Evolutionary conservation across 257 asterid genomes (phyloP).

Genomic region (Striga asiatica): DNA sequence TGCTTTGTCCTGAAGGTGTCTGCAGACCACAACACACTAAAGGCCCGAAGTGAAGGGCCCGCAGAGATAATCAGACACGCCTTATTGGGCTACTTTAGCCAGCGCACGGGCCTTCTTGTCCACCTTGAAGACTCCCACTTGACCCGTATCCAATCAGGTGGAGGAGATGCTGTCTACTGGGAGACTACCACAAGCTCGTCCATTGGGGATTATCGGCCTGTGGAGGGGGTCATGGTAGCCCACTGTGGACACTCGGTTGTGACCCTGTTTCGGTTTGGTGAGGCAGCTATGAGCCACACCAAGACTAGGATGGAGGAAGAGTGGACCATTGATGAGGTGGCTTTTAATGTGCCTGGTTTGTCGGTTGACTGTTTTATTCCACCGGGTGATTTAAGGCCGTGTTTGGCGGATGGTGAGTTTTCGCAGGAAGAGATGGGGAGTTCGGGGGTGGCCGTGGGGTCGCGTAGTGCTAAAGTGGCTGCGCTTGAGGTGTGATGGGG

Average conservation of each 20-base stretch:
- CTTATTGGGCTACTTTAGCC: slow-evolving; percentile 84
- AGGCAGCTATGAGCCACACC: slow-evolving; percentile 76
- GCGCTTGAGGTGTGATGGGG: no score
- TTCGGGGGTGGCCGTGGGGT: slow-evolving; percentile 20
- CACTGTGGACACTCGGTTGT: slow-evolving; percentile 73
- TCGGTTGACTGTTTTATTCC: slow-evolving; percentile 78
- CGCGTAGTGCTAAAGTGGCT: no score
- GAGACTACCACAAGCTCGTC: slow-evolving; percentile 73
- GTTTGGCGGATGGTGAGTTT: slow-evolving; percentile 46
- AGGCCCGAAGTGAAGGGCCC: slow-evolving; percentile 75
- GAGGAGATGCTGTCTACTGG: slow-evolving; percentile 78
- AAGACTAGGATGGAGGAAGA: slow-evolving; percentile 89
- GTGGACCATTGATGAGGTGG: slow-evolving; percentile 85
- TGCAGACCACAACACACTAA: slow-evolving; percentile 58
- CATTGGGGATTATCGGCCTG: slow-evolving; percentile 56
- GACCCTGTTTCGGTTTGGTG: slow-evolving; percentile 80
- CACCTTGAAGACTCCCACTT: slow-evolving; percentile 87
- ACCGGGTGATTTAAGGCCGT: slow-evolving; percentile 56
- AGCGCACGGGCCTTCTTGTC: slow-evolving; percentile 68
- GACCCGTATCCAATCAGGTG: slow-evolving; percentile 66
- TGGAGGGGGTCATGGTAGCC: slow-evolving; percentile 86
- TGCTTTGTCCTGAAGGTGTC: slow-evolving; percentile 78
- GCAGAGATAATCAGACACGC: slow-evolving; percentile 85
- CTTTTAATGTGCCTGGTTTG: slow-evolving; percentile 71
- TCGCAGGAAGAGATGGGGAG: slow-evolving; percentile 40